Conservation (phyloP, 169 alveolate species). For the Condylostoma magnum region DNA sequence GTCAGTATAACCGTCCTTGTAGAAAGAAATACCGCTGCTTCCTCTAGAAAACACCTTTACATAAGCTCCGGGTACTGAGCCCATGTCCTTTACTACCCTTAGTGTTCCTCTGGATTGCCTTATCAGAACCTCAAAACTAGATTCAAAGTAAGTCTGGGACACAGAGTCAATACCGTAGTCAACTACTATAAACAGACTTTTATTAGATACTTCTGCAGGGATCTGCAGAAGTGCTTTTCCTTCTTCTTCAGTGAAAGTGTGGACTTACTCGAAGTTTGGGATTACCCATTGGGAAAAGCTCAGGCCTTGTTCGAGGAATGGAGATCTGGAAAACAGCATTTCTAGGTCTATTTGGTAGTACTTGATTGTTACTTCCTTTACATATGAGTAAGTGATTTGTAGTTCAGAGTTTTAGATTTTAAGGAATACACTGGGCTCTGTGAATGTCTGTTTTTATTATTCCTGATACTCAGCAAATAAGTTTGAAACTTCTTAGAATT, state of each 20-base stretch:
- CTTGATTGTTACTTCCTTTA: background rate
- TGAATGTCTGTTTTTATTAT: background rate
- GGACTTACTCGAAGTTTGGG: too few species aligned
- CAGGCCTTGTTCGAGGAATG: too few species aligned
- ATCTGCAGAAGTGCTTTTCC: too few species aligned
- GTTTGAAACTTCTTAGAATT: background rate
- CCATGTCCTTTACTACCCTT: conserved; percentile 58
- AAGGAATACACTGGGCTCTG: conserved; percentile 5
- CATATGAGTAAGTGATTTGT: conserved; percentile 1
- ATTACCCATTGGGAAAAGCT: too few species aligned
- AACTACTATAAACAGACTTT: conserved; percentile 67
- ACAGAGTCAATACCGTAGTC: conserved; percentile 54
- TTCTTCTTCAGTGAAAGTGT: too few species aligned
- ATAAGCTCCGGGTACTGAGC: conserved; percentile 54
- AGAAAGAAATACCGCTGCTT: conserved; percentile 55
- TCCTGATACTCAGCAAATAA: background rate
- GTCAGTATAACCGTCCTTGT: conserved; percentile 87
- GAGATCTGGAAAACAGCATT: conserved; percentile 12
- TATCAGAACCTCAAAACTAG: conserved; percentile 51
- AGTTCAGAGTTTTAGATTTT: background rate
- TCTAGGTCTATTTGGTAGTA: conserved; percentile 19
- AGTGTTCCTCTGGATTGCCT: conserved; percentile 69
- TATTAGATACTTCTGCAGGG: conserved; percentile 48
- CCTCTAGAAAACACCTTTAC: conserved; percentile 70
- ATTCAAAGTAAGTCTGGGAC: conserved; percentile 58